These are phyloP conservation scores for Gastroboletus turbinatus DNA, from an alignment of 1,284 basidiomycete genomes.

Conservation along the genomic window DNA sequence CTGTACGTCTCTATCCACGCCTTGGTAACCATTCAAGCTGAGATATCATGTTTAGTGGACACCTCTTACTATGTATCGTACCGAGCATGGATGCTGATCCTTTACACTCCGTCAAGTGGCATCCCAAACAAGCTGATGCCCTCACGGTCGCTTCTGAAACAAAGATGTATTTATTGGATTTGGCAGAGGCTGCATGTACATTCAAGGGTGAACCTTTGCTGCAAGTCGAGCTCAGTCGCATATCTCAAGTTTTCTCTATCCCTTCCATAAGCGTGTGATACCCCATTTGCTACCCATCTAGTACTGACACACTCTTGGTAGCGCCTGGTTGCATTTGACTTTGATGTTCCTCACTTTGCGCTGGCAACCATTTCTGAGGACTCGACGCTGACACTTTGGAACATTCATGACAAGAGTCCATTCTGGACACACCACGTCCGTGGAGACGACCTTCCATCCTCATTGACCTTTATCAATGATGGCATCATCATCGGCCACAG, in stretches of 20 bases:
- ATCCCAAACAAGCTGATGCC: constrained; percentile 72
- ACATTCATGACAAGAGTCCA: constrained; percentile 67
- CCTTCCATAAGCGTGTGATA: constrained; percentile 53
- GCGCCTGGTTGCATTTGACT: constrained; percentile 79
- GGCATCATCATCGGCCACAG: constrained; percentile 77
- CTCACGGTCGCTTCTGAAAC: constrained; percentile 75
- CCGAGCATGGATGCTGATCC: constrained; percentile 58
- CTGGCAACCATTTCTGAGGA: constrained; percentile 78
- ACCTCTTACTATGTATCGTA: constrained; percentile 66
- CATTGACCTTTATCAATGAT: constrained; percentile 75
- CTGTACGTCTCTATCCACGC: constrained; percentile 52
- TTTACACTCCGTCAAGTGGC: constrained; percentile 80
- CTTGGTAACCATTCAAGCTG: constrained; percentile 7
- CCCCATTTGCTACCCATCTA: neutral
- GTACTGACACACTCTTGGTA: constrained; percentile 33
- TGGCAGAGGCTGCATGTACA: constrained; percentile 55
- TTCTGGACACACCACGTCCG: constrained; percentile 72
- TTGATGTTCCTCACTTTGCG: constrained; percentile 69
- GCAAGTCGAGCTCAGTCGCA: constrained; percentile 62
- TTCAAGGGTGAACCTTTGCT: constrained; percentile 62
- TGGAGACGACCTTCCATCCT: constrained; percentile 76
- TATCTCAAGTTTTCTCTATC: constrained; percentile 64
- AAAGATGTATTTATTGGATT: constrained; percentile 70
- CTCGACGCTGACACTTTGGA: constrained; percentile 76
- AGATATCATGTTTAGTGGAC: constrained; percentile 47